Base-by-base conservation (phyloP, 768 basidiomycete genomes). In the Chalciporus piperatus region DNA sequence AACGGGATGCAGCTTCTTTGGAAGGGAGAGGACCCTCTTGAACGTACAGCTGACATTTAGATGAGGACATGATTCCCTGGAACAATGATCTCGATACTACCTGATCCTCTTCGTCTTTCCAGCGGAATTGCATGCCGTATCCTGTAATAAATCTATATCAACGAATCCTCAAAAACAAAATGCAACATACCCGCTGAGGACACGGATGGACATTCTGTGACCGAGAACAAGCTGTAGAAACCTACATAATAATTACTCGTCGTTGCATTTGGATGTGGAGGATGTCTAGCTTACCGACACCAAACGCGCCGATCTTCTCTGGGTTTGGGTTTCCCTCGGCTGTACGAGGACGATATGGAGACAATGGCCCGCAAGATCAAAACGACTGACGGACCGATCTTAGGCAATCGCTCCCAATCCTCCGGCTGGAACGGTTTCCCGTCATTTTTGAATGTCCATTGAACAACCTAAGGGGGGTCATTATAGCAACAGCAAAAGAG, bases 251-350 rank as follows among this genome's bases (percentile, higher is more conserved):
- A 30, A 9, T 53, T 1, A 22, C 7, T 14, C 33, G 20, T 27
- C 11, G 14, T 38, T 35, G 10, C 47, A 49, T 20, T 27, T 9
- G 9, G 6, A 32, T 10, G 12, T 10, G n/a, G 19, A 38, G 8
- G 32, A 35, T n/a, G 7, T 20, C 3, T 16, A 11, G 45, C 79
- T 48, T 51, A 80, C 85, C 86, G 17, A 89, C 87, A 51, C 89
- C 89, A 58, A 92, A 91, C 30, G 92, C 92, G 16, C 95, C 94
- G 48, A 98, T 94, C 75, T 93, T 93, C 68, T 89, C 84, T 69
- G 94, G 91, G 61, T 96, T 92, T 0, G 93, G 93, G 66, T 98
- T 96, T 0, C 94, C 94, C 61, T 92, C 89, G 14, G 93, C 94
- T 84, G 59, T 54, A 55, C 4, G 17, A 19, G 45, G 23, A 20